Base-by-base conservation (phyloP, 192 early-diverging fungal species). In the Mycoemilia scoparia region DNA sequence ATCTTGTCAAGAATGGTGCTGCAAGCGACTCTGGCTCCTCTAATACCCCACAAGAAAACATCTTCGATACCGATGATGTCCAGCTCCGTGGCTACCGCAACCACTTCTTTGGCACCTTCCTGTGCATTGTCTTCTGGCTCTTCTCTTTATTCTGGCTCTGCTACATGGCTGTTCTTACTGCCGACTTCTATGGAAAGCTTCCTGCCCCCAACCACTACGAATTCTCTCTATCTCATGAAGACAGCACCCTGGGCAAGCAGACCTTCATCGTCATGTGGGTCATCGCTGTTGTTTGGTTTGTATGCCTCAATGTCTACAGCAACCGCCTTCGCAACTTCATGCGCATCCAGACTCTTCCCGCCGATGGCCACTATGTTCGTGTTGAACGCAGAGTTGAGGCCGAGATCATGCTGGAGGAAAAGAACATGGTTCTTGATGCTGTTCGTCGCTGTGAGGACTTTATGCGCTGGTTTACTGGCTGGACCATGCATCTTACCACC, bases 231-330 rank as follows among this genome's bases (percentile, higher is more conserved):
- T 51, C 61, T 36, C 40, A 60, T 32, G 45, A 52, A 22, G 46
- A 60, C 28, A 39, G 28, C 14, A 20, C 41, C 27, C 58, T 65
- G 24, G 36, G 44, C 24, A 37, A 45, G 7, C 49, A 54, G 38
- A 51, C 62, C n/a, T 69, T 62, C 23, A 65, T 69, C 21, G 45
- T 44, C 15, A 44, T 54, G 49, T 70, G 67, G 67, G 51, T 58
- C 37, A 38, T 70, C 21, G 48, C 57, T 27, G 54, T 63, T 24
- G 46, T 63, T 24, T 40, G 57, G 55, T 44, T 66, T 24, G 55
- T 56, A 0, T 32, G 34, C 3, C 28, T 66, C 7, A 55, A 34
- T 8, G 28, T 56, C 21, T 46, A 37, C 31, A 43, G 57, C 19
- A 22, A 22, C 21, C 53, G 54, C 24, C 26, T 69, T 18, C 43